Evolutionary conservation across 495 filamentous ascomycete species (phyloP), one percentile per base, ranked within the genome.

Genomic region (Penicillium maclennaniae): DNA sequence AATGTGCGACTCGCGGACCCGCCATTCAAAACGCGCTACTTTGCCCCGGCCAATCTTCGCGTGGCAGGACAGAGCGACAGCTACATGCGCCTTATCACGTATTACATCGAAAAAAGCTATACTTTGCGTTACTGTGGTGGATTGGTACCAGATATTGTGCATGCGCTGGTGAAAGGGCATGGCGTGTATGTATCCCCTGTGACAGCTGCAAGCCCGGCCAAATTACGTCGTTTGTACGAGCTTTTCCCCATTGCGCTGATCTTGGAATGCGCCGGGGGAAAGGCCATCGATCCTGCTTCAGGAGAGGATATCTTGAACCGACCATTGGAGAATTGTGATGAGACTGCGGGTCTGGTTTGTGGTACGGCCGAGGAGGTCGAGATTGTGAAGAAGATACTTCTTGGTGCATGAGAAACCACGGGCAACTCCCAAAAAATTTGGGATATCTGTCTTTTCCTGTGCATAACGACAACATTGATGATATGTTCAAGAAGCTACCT

Each of bases 31-130:
- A 69, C 71, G 20, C 65, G 69, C 7, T 80, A 79, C 45, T 80
- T 82, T 48, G 70, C 79, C 0, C 79, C 79, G 0, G 78, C 79
- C n/a, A 82, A 82, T 50, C 56, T 82, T 31, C 72, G 79, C 34
- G 65, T 72, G 0, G 76, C 78, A 3, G 63, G 72, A 10, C 68
- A 77, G 20, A 60, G 73, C 27, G 48, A 57, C 26, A 51, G 56
- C 21, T 82, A 82, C 50, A 69, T 71, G 60, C 20, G 31, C 0
- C 60, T 82, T 1, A 60, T 82, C 8, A 60, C 61, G 23, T 50
- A 66, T 8, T 79, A 67, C 46, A 68, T 80, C 23, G 19, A 43
- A 21, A 52, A 72, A 25, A 65, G 65, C 43, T 80, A 79, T 52
- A 80, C 78, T 7, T 58, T 82, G 39, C 67, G 79, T 4, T 82